Base-by-base conservation (phyloP, 2,329 filamentous ascomycete genomes). In the Xylariaceae sp. region DNA sequence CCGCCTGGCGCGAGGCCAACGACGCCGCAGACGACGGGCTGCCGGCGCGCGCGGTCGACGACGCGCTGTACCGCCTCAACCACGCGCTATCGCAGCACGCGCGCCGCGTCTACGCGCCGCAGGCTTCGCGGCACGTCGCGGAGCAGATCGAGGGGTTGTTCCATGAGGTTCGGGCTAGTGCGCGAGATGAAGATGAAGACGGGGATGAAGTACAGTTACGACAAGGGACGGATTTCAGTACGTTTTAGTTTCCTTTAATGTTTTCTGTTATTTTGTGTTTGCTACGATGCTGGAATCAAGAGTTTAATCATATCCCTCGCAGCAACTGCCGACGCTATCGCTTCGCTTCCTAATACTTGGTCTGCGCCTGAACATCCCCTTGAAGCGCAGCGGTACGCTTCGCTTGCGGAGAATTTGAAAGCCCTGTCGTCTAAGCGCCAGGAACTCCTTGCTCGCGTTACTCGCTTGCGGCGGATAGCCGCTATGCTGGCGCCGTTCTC, bases 71-170 rank as follows among this genome's bases (percentile, higher is more conserved):
- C 59, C 76, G 76, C 39, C 73, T 88, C 12, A 87, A 88, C 65
- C 79, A 83, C 55, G 71, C 76, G 15, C 71, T 89, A 13, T 78
- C 80, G 59, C 83, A 86, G 61, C 87, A 90, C 67, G 78, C 78
- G 29, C 80, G 80, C 34, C 78, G 83, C 51, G 83, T 83, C 5
- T 88, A 88, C 67, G 79, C 83, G 15, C 79, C 84, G 0, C 84
- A 87, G 61, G 84, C 86, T n/a, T 82, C 79, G 48, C 79, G 86
- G 34, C 84, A 88, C 63, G 79, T 89, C 16, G 85, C 86, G 1
- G 85, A 88, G 72, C 86, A 90, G 71, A 83, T 90, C 40, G 84
- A 88, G 68, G 70, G 71, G 45, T 71, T 87, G 42, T 89, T 89
- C 67, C 78, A 78, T 68, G 71, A 74, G 40, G 71, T 72, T 1